Evolutionary conservation across 768 basidiomycete species (phyloP), one percentile per base, ranked within the genome.

Genomic region (Pleurotus djamor): DNA sequence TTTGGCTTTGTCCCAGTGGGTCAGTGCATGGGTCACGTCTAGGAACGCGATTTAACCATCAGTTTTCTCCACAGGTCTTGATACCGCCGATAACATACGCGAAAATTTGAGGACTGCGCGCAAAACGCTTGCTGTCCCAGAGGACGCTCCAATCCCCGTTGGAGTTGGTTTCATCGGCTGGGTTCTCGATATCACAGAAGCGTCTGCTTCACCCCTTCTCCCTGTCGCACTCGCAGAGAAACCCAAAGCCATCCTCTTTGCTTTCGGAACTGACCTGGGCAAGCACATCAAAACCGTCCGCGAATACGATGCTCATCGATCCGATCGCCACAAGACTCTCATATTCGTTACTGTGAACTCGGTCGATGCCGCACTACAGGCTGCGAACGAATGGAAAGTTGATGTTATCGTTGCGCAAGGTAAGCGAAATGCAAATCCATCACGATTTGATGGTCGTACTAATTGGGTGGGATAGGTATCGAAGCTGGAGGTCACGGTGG

Each of bases 81-180:
- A 64, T 37, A 68, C 69, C 21, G 66, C 73, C 12, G 64, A 48
- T n/a, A 32, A 63, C 48, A 1, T 75, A 84, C 41, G 47, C 55
- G 1, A 60, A 75, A 3, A 44, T 65, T 6, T 52, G 10, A 70
- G 69, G 6, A 61, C 71, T 14, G 76, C 75, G 3, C 77, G 80
- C 10, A 48, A 58, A n/a, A 63, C 51, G 0, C 75, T 85, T 37
- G 58, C 61, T 36, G 51, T 52, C 51, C 51, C 51, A 5, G 61
- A 59, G 28, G 62, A 61, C 6, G 70, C 68, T 1, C 71, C 76
- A 4, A 74, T 83, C 41, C 83, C 83, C 3, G 65, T 86, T 45
- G 87, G 85, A 5, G 74, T 84, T 28, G 87, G 86, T 1, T 83
- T 82, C 64, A 64, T 87, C 36, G 76, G 76, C 7, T 88, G 82